Conservation (phyloP, 495 filamentous ascomycete species). For the Lepidopterella palustris region DNA sequence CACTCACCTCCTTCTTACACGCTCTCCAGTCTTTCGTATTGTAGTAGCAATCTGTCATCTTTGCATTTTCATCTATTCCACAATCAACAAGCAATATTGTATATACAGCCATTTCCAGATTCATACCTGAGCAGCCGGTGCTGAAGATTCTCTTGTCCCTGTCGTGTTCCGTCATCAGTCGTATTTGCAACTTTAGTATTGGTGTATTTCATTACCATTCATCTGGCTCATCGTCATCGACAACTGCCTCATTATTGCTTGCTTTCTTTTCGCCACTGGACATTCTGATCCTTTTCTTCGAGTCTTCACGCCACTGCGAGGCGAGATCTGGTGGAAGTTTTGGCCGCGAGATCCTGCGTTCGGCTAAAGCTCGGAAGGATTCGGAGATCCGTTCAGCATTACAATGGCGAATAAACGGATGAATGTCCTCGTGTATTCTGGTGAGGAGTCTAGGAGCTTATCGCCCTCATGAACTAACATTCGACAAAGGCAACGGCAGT, state of each 20-base stretch:
- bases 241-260: slow-evolving; percentile 39
- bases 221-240: slow-evolving; percentile 83
- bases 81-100: not conserved
- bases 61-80: slow-evolving; percentile 70
- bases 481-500: slow-evolving; percentile 63
- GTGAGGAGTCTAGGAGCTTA: slow-evolving; percentile 41
- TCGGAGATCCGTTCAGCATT: slow-evolving; percentile 21
- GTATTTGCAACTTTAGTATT: not conserved
- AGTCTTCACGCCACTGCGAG: not conserved
- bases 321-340: not conserved
- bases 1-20: slow-evolving; percentile 80
- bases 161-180: slow-evolving; percentile 24
- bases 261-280: slow-evolving; percentile 43
- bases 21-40: slow-evolving; percentile 93
- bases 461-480: not conserved
- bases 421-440: slow-evolving; percentile 84
- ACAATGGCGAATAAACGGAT: slow-evolving; percentile 58
- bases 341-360: not conserved
- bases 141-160: slow-evolving; percentile 98
- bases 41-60: slow-evolving; percentile 90
- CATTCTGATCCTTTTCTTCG: slow-evolving; percentile 34
- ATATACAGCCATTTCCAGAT: not conserved
- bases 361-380: slow-evolving; percentile 14
- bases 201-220: slow-evolving; percentile 62
- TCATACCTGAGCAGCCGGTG: slow-evolving; percentile 82